phyloP scores from a whole-genome alignment of 2,329 filamentous ascomycete genomes.

The Phaeosphaeria sp. region DNA sequence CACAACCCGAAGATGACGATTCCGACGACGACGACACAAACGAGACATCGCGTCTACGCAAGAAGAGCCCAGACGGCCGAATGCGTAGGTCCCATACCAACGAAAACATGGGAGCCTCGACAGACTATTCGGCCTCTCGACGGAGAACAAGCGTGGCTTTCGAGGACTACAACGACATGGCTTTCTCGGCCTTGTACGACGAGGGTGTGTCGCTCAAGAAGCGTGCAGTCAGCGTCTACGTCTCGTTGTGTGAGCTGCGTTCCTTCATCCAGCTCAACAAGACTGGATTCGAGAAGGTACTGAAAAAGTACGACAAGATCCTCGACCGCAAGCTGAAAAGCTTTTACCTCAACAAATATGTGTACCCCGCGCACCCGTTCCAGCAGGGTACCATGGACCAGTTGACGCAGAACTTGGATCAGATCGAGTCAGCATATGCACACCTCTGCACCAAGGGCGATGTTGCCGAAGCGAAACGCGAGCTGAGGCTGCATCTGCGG shows the following conservation, averaged over 20 bases:
- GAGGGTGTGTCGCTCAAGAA: constrained; percentile 89
- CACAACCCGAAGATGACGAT: constrained; percentile 62
- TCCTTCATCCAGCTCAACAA: constrained; percentile 96
- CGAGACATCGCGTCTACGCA: constrained; percentile 52
- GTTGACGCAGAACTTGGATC: constrained; percentile 73
- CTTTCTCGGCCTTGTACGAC: constrained; percentile 71
- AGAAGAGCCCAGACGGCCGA: constrained; percentile 47
- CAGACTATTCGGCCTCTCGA: constrained; percentile 64
- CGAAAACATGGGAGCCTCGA: constrained; percentile 67
- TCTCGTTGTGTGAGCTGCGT: constrained; percentile 91
- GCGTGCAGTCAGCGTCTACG: constrained; percentile 83
- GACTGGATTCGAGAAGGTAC: constrained; percentile 92
- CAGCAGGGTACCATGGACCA: constrained; percentile 71
- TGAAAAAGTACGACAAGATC: constrained; percentile 99
- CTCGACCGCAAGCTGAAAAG: constrained; percentile 80
- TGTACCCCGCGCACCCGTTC: constrained; percentile 84
- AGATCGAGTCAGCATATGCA: constrained; percentile 81
- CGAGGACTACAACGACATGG: constrained; percentile 81
- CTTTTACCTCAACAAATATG: constrained; percentile 74
- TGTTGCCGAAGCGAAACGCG: constrained; percentile 75
- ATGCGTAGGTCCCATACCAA: constrained; percentile 25
- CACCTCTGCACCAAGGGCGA: constrained; percentile 84
- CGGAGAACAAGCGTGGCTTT: constrained; percentile 70
- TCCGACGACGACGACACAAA: constrained; percentile 68
- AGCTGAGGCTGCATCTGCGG: constrained; percentile 85